phyloP scores from a whole-genome alignment of 257 asterid genomes.

The Marsdenia floribunda region DNA sequence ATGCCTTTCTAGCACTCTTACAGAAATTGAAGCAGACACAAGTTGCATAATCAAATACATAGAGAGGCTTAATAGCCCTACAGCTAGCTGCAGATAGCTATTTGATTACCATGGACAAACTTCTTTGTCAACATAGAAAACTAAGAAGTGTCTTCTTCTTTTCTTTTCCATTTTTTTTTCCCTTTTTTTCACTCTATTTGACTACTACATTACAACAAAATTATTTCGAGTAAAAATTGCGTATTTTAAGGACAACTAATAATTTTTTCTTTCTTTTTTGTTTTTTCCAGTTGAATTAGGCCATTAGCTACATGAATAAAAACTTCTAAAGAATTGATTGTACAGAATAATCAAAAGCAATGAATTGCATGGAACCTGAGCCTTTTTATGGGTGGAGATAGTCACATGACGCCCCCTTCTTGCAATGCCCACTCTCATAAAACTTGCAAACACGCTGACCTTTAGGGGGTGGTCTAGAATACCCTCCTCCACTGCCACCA shows the following conservation, averaged over 20 bases:
- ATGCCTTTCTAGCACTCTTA: neutral
- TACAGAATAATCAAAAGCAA: constrained; percentile 24
- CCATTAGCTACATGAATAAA: constrained; percentile 5
- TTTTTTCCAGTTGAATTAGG: constrained; percentile 1
- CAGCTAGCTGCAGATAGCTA: neutral
- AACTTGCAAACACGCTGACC: constrained; percentile 87
- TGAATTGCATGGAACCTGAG: constrained; percentile 10
- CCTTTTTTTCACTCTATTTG: neutral
- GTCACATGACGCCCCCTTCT: constrained; percentile 85
- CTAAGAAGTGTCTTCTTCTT: neutral
- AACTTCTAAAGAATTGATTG: constrained; percentile 18
- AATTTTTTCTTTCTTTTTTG: neutral
- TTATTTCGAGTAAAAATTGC: constrained; percentile 9
- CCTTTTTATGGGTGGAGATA: constrained; percentile 69
- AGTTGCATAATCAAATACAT: neutral
- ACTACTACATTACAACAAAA: neutral
- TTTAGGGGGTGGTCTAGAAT: constrained; percentile 57
- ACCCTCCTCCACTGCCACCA: constrained; percentile 61
- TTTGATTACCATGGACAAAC: neutral
- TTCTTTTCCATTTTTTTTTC: no score
- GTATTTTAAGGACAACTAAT: neutral
- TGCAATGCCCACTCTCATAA: constrained; percentile 85
- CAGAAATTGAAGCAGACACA: neutral
- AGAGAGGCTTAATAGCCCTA: neutral
- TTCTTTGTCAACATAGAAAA: neutral